Evolutionary conservation across 2,329 filamentous ascomycete genomes (phyloP).

Genomic region (Arthrobotrys megalospora): DNA sequence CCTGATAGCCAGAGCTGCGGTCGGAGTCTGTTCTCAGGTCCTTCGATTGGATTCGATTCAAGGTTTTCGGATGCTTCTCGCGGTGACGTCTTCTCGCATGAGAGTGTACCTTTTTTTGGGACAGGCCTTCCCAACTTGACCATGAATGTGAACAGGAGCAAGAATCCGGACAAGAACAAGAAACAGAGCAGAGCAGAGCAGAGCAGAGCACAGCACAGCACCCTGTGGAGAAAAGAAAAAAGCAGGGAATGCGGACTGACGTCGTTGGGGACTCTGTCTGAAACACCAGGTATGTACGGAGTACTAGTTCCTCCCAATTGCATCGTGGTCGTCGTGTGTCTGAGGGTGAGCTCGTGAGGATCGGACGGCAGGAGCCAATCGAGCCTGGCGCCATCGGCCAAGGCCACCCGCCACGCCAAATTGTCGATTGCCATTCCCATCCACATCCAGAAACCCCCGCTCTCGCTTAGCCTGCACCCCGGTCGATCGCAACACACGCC

Average conservation of each 20-base stretch:
- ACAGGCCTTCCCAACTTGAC: slow-evolving; percentile 17
- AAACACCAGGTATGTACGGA: no score
- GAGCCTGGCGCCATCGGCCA: slow-evolving; percentile 18
- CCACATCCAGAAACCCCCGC: neutral
- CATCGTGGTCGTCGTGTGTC: no score
- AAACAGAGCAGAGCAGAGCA: neutral
- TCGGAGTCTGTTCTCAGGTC: slow-evolving; percentile 2
- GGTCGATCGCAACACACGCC: neutral
- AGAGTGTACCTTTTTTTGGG: slow-evolving; percentile 16
- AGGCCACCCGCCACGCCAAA: slow-evolving; percentile 8
- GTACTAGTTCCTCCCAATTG: no score
- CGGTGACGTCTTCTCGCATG: slow-evolving; percentile 52
- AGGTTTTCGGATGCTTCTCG: slow-evolving; percentile 6
- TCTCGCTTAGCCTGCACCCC: neutral
- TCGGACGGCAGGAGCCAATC: slow-evolving; percentile 29
- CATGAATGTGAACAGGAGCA: no score
- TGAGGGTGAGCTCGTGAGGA: no score
- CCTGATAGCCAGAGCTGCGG: neutral
- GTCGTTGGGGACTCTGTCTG: neutral
- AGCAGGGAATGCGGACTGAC: slow-evolving; percentile 21
- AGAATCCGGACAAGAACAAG: no score
- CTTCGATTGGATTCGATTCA: slow-evolving; percentile 21
- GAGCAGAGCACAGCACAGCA: no score
- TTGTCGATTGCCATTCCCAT: slow-evolving; percentile 13
- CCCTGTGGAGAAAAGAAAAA: neutral